Base-by-base conservation (phyloP, 148 eudicot species). In the Persicaria tinctoria region DNA sequence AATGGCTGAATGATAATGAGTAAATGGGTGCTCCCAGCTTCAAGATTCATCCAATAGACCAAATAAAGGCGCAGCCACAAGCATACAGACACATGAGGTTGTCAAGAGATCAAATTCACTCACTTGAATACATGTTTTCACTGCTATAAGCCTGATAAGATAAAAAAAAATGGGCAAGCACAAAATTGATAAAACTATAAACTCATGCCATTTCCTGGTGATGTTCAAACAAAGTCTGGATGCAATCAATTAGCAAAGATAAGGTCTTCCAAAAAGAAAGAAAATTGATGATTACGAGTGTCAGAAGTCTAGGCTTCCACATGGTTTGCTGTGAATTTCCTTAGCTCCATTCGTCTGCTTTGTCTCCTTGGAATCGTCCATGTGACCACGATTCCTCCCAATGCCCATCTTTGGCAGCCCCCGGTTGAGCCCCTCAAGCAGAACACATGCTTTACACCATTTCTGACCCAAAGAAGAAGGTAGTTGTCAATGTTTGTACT, bases 381-480 rank as follows among this genome's bases (percentile, higher is more conserved):
- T 20, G 54, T 71, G 50, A 66, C 88, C 89, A 51, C 91, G 85
- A 72, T 74, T 90, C 75, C 97, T 86, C 51, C 99, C 91, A 49
- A 90, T 92, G 57, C 97, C 99, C 76, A 92, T 73, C 77, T 89
- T 92, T 38, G 97, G 99, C 77, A 95, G 82, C 73, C 99, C 99
- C n/a, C 97, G 92, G 57, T 92, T 95, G 69, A 90, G 80, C 73
- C 97, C 97, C 79, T 95, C 92, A 72, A 95, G 91, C 85, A 95
- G 84, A 55, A 92, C 91, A 79, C 99, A 95, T 14, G 97, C 99
- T 85, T 95, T 95, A 73, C 99, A 95, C 96, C 96, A 92, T 88
- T 90, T 95, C 99, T 92, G 89, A 79, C 81, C 32, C 38, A 71
- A 8, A 32, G 8, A 46, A 70, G 51, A 63, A 46, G 14, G 48